A percentile compares a stretch with the other conserved stretches of the same genome.
Evolutionary conservation across 768 basidiomycete genomes (phyloP).

Genomic region (Rhizopogon vesiculosus): DNA sequence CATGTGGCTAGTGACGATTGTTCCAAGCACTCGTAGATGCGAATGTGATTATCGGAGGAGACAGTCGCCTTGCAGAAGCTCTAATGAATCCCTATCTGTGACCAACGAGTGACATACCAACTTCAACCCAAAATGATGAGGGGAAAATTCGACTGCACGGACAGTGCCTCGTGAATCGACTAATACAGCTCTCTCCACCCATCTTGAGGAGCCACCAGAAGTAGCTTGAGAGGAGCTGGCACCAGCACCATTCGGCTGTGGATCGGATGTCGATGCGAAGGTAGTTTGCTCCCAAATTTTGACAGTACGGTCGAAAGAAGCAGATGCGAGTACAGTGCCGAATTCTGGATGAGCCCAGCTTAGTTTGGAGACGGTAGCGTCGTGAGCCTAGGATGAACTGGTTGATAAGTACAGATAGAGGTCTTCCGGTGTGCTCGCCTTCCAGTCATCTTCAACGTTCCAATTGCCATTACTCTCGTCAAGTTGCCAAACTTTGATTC

Average conservation of each 20-base stretch:
- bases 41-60: constrained; percentile 80
- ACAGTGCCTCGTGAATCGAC: constrained; percentile 86
- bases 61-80: constrained; percentile 64
- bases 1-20: constrained; percentile 66
- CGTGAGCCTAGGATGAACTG: constrained; percentile 73
- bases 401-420: background rate
- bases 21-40: constrained; percentile 89
- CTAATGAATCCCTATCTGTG: background rate
- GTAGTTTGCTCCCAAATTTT: constrained; percentile 84
- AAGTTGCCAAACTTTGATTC: constrained; percentile 84
- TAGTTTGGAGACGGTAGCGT: constrained; percentile 79
- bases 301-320: constrained; percentile 87
- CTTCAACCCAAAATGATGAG: constrained; percentile 84
- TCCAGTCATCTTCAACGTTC: constrained; percentile 88
- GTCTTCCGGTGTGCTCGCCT: constrained; percentile 39
- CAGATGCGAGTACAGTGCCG: constrained; percentile 80
- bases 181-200: constrained; percentile 72
- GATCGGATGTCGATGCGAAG: constrained; percentile 23
- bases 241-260: constrained; percentile 19
- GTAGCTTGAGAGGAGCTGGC: constrained; percentile 9
- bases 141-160: constrained; percentile 81
- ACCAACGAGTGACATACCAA: constrained; percentile 45
- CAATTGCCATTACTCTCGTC: constrained; percentile 72
- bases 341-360: constrained; percentile 94
- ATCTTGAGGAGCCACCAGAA: constrained; percentile 39